These are phyloP conservation scores for Aspergillus olivimuriae DNA, from an alignment of 495 filamentous ascomycete species.

Conservation along the genomic window DNA sequence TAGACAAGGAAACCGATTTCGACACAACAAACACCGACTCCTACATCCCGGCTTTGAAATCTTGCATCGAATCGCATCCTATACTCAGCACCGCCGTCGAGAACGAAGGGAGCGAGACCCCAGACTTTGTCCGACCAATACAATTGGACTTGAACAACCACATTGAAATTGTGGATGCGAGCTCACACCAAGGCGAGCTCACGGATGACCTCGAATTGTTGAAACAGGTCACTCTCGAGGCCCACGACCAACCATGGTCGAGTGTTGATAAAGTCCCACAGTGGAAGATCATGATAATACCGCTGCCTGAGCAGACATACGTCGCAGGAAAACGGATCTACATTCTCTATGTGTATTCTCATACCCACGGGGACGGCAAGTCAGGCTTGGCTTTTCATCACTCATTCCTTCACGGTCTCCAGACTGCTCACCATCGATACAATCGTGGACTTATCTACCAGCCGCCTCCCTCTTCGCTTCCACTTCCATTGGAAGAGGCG, in stretches of 20 bases:
- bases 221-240: constrained; percentile 2
- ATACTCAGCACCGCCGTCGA: constrained; percentile 10
- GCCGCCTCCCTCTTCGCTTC: constrained; percentile 3
- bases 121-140: constrained; percentile 4
- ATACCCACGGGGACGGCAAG: constrained; percentile 14
- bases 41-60: constrained; percentile 12
- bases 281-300: constrained; percentile 13
- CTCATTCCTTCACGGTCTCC: constrained; percentile 12
- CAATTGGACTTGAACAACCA: constrained; percentile 9
- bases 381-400: constrained; percentile 13
- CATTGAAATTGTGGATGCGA: constrained; percentile 5
- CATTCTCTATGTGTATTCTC: constrained; percentile 12
- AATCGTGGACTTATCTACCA: constrained; percentile 1
- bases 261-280: constrained; percentile 11
- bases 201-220: constrained; percentile 3
- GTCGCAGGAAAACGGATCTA: constrained; percentile 3
- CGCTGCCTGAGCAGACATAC: neutral
- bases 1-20: neutral
- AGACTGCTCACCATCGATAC: neutral
- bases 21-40: constrained; percentile 1
- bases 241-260: constrained; percentile 9
- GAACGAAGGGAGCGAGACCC: constrained; percentile 6
- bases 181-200: neutral
- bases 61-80: constrained; percentile 11
- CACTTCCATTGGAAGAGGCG: constrained; percentile 8